Conservation (phyloP, 352 stramenopile genomes). For the Globisporangium nodosum region DNA sequence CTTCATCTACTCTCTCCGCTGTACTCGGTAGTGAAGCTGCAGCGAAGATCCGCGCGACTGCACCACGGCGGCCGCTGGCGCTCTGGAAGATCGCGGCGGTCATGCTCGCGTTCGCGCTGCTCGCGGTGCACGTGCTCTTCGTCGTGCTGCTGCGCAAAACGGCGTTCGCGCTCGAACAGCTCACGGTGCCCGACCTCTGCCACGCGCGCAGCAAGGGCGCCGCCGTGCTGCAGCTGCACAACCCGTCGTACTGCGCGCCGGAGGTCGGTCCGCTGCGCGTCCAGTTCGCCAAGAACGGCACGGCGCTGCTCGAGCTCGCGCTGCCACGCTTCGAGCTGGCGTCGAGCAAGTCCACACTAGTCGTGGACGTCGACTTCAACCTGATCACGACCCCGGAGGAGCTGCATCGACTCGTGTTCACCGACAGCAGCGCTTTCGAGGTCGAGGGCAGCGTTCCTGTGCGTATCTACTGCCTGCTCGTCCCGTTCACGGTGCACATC, state of each 20-base stretch:
- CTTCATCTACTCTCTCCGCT: neutral
- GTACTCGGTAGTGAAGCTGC: neutral
- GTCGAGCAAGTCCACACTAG: slow-evolving; percentile 40
- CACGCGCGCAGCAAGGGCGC: slow-evolving; percentile 42
- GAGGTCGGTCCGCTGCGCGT: slow-evolving; percentile 49
- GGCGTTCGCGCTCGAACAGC: slow-evolving; percentile 38
- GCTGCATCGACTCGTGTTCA: slow-evolving; percentile 53
- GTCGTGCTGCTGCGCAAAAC: slow-evolving; percentile 60
- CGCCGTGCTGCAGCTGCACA: slow-evolving; percentile 53
- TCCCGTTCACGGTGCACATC: slow-evolving; percentile 67
- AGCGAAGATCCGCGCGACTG: no score
- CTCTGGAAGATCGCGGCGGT: slow-evolving; percentile 18
- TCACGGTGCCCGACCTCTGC: slow-evolving; percentile 72
- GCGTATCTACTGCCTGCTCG: slow-evolving; percentile 57
- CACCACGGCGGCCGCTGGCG: neutral
- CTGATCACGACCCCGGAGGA: slow-evolving; percentile 37
- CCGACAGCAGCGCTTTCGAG: slow-evolving; percentile 29
- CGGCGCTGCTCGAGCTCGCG: slow-evolving; percentile 36
- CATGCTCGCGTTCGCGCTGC: slow-evolving; percentile 20
- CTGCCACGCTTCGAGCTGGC: slow-evolving; percentile 50
- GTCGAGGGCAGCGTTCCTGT: slow-evolving; percentile 45
- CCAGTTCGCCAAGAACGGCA: slow-evolving; percentile 49
- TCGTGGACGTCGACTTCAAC: slow-evolving; percentile 38
- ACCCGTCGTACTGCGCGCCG: slow-evolving; percentile 74
- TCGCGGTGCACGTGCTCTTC: slow-evolving; percentile 59